phyloP scores from a whole-genome alignment of 768 basidiomycete species.

The Boletus edulis region DNA sequence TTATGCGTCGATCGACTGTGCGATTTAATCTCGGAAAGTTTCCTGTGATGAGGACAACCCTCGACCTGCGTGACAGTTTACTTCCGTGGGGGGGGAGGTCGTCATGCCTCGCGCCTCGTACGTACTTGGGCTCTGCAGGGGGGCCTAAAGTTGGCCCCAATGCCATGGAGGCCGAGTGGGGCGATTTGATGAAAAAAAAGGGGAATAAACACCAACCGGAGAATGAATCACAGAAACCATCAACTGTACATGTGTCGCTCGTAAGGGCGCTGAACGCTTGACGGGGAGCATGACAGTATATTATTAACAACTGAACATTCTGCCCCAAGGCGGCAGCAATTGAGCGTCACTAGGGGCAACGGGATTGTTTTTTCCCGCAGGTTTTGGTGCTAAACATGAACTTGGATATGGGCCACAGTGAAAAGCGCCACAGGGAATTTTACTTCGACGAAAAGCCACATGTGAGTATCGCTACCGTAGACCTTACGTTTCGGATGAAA shows the following conservation, averaged over 20 bases:
- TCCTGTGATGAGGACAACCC: constrained; percentile 9
- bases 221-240: constrained; percentile 12
- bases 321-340: constrained; percentile 2
- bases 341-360: neutral
- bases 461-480: too few species aligned
- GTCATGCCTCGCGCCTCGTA: constrained; percentile 3
- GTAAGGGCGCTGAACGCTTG: constrained; percentile 2
- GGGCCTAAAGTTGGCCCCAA: neutral
- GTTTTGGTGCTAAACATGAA: neutral
- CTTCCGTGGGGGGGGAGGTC: constrained; percentile 7
- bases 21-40: constrained; percentile 21
- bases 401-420: neutral
- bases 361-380: neutral
- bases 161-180: constrained; percentile 1
- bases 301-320: constrained; percentile 15
- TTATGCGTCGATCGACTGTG: constrained; percentile 26
- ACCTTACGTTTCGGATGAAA: constrained; percentile 9
- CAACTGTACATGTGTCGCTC: neutral
- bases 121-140: constrained; percentile 11
- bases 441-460: too few species aligned
- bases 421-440: neutral
- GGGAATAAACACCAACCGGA: neutral
- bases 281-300: constrained; percentile 1
- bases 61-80: constrained; percentile 4
- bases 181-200: neutral